A percentile compares a stretch with the other conserved stretches of the same genome.
phyloP scores from a whole-genome alignment of 2,329 filamentous ascomycete genomes.

The Alternaria atra region DNA sequence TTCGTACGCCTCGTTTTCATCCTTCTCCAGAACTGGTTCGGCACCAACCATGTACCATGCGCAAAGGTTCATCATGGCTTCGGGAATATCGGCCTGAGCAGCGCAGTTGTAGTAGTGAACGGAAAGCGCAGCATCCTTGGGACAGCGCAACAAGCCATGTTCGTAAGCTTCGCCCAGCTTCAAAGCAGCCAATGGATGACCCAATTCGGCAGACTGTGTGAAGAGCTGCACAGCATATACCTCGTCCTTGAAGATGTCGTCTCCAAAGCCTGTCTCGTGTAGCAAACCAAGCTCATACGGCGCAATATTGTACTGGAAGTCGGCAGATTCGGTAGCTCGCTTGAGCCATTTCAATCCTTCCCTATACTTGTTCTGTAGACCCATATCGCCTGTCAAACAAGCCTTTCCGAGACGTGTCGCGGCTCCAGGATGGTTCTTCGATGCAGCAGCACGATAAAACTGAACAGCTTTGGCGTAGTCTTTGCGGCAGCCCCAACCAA shows the following conservation, averaged over 20 bases:
- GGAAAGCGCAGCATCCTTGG: slow-evolving; percentile 88
- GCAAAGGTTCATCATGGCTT: slow-evolving; percentile 97
- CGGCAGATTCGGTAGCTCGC: slow-evolving; percentile 86
- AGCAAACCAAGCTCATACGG: slow-evolving; percentile 89
- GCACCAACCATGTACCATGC: slow-evolving; percentile 99
- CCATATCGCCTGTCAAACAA: slow-evolving; percentile 88
- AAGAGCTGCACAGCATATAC: slow-evolving; percentile 92
- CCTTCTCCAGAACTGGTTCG: slow-evolving; percentile 88
- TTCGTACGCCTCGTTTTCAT: slow-evolving; percentile 95
- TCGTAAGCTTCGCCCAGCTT: slow-evolving; percentile 97
- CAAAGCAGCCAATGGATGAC: slow-evolving; percentile 85
- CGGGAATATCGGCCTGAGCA: slow-evolving; percentile 81
- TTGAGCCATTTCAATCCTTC: slow-evolving; percentile 98
- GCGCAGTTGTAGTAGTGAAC: slow-evolving; percentile 98
- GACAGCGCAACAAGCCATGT: slow-evolving; percentile 86
- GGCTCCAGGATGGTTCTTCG: slow-evolving; percentile 93
- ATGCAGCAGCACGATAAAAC: slow-evolving; percentile 87
- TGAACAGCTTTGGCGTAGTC: slow-evolving; percentile 92
- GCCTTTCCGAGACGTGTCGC: slow-evolving; percentile 92
- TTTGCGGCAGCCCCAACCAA: slow-evolving; percentile 93
- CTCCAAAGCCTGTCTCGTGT: slow-evolving; percentile 92
- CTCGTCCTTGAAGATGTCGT: slow-evolving; percentile 91
- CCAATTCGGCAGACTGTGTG: slow-evolving; percentile 91
- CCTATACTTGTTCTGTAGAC: slow-evolving; percentile 80
- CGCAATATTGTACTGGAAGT: slow-evolving; percentile 89